These are phyloP conservation scores for Biscogniauxia sp. DNA, from an alignment of 2,329 filamentous ascomycete genomes.

Conservation along the genomic window DNA sequence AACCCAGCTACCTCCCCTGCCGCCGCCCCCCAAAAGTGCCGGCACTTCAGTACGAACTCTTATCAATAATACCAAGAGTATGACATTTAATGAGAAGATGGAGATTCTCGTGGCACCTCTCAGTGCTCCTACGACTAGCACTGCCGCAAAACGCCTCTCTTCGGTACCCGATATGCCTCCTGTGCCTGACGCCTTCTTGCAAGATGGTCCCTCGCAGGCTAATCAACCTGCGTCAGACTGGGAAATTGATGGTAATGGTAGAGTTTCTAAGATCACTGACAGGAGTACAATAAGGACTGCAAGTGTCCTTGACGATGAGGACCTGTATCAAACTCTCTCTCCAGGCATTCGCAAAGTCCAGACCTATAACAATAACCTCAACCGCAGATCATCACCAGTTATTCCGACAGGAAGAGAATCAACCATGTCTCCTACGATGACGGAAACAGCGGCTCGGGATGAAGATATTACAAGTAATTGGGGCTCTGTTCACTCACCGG, in stretches of 20 bases:
- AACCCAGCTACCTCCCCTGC: constrained; percentile 51
- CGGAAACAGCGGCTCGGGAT: constrained; percentile 34
- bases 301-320: constrained; percentile 40
- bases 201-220: constrained; percentile 20
- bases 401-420: constrained; percentile 40
- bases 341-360: constrained; percentile 7
- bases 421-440: constrained; percentile 36
- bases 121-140: constrained; percentile 19
- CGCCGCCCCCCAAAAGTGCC: constrained; percentile 44
- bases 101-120: constrained; percentile 42
- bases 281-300: constrained; percentile 39
- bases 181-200: constrained; percentile 33
- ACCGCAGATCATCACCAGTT: constrained; percentile 50
- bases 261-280: constrained; percentile 33
- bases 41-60: constrained; percentile 38
- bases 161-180: constrained; percentile 46
- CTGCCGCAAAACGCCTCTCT: constrained; percentile 32
- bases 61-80: constrained; percentile 54
- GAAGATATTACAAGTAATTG: constrained; percentile 46
- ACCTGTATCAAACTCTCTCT: constrained; percentile 28
- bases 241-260: constrained; percentile 23
- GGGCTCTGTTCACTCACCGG: constrained; percentile 51
- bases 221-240: constrained; percentile 23
- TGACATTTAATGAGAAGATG: constrained; percentile 60
- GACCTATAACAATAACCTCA: constrained; percentile 18